Evolutionary conservation across 2,329 filamentous ascomycete species (phyloP).

Genomic region (Bipolaris bicolor): DNA sequence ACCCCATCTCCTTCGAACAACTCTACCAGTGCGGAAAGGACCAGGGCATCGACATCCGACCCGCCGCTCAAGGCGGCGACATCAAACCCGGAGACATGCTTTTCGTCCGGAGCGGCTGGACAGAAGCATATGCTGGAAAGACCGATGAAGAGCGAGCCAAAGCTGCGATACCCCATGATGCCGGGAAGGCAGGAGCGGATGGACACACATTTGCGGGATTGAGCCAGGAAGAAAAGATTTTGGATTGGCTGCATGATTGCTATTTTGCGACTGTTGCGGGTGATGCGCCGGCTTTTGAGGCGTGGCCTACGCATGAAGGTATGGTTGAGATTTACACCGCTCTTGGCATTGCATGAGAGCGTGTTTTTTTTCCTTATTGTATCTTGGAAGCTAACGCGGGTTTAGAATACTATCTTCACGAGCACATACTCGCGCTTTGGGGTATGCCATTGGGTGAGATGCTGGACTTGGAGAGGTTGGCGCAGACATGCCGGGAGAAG

Average conservation of each 20-base stretch:
- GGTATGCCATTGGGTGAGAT: constrained; percentile 52
- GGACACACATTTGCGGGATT: constrained; percentile 57
- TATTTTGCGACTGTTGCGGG: constrained; percentile 71
- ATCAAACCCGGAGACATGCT: constrained; percentile 69
- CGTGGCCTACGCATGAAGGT: constrained; percentile 61
- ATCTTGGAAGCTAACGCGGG: not conserved
- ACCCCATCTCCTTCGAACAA: constrained; percentile 52
- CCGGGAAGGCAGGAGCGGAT: constrained; percentile 45
- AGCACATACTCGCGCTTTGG: constrained; percentile 49
- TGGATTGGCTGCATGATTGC: constrained; percentile 72
- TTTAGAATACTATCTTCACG: constrained; percentile 45
- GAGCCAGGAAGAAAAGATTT: constrained; percentile 61
- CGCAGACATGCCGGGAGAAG: constrained; percentile 61
- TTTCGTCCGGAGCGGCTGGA: constrained; percentile 68
- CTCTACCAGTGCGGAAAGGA: constrained; percentile 64
- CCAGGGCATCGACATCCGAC: constrained; percentile 67
- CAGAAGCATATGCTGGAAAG: constrained; percentile 62
- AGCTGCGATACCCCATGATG: constrained; percentile 54
- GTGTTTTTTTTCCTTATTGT: too few relatives aligned
- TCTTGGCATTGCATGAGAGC: too few relatives aligned
- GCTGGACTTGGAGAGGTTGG: constrained; percentile 58
- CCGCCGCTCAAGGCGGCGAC: constrained; percentile 60
- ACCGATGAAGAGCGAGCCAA: constrained; percentile 41
- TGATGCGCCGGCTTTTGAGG: constrained; percentile 69
- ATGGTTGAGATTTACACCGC: not conserved